Evolutionary conservation across 75 land plant genomes (phyloP), one percentile per base, ranked within the genome.

Genomic region (Ceratopteris richardii): DNA sequence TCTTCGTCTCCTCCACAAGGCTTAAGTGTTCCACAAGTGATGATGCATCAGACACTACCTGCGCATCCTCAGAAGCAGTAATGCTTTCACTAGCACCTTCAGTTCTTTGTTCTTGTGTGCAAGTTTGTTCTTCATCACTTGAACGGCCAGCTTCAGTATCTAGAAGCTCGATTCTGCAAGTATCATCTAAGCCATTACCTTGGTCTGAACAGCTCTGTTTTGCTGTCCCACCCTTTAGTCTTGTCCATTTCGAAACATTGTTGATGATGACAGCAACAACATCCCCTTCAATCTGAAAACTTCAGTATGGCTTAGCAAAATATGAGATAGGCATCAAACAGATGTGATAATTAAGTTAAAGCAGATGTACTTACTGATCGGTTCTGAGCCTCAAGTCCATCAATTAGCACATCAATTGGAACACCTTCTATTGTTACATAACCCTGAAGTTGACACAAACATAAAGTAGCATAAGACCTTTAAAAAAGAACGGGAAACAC

Each of bases 401-500:
- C 84, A 55, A 93, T 85, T 10, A 93, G 81, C 55, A 89, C 53
- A 56, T 93, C 96, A 19, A 72, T 64, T 0, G 84, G 74, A n/a
- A 93, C 66, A 20, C 98, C 98, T 43, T 85, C 85, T 43, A 93
- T 62, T 42, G 79, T 85, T 57, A 85, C 93, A 51, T 93, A 93
- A 0, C 83, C 96, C 98, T 93, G 78, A 29, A 63, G 65, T 21
- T 33, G 37, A 2, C 48, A 46, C 21, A n/a, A 17, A 14, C 48
- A 46, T 46, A 17, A 46, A 46, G 17, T 46, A n/a, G 14, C 14
- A 3, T 46, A 17, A 46, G 48, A 2, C 25, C 19, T 60, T 26
- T 61, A 29, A 14, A 36, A 16, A 33, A 58, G 6, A 51, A 63
- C 42, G 29, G 29, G 23, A 24, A 14, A 24, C 17, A 23, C 16